Conservation (phyloP, 164 flowering plant species). For the Berberis thunbergii region DNA sequence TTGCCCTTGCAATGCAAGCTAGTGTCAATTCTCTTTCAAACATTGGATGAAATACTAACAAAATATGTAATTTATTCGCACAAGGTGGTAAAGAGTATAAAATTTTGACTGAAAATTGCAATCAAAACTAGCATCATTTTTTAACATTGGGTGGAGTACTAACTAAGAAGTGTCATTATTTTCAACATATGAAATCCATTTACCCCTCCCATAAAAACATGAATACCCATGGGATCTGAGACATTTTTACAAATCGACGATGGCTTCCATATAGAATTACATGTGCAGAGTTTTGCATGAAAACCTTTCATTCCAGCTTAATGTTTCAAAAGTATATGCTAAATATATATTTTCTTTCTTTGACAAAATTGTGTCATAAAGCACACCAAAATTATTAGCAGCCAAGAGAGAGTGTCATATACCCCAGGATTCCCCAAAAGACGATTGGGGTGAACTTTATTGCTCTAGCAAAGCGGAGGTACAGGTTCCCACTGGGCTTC, state of each 20-base stretch:
- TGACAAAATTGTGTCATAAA: not conserved
- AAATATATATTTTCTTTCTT: not conserved
- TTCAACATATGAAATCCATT: too few species aligned
- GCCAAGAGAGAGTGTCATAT: conserved; percentile 2
- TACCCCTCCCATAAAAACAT: too few species aligned
- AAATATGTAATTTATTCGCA: too few species aligned
- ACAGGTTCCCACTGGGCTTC: conserved; percentile 65
- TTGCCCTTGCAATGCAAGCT: not conserved
- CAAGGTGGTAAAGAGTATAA: too few species aligned
- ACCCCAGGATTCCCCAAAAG: conserved; percentile 91
- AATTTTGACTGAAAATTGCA: too few species aligned
- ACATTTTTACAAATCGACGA: too few species aligned
- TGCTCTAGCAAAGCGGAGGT: conserved; percentile 44
- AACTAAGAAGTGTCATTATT: too few species aligned
- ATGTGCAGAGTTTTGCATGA: not conserved
- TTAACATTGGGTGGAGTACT: too few species aligned
- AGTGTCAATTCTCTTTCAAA: not conserved
- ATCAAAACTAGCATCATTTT: too few species aligned
- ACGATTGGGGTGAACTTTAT: conserved; percentile 73
- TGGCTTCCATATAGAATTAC: not conserved
- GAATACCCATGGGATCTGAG: too few species aligned
- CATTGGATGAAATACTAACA: not conserved
- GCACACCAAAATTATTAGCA: not conserved
- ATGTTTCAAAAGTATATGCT: not conserved
- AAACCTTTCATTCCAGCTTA: not conserved